phyloP scores from a whole-genome alignment of 768 basidiomycete species.

The Dioszegia crocea region DNA sequence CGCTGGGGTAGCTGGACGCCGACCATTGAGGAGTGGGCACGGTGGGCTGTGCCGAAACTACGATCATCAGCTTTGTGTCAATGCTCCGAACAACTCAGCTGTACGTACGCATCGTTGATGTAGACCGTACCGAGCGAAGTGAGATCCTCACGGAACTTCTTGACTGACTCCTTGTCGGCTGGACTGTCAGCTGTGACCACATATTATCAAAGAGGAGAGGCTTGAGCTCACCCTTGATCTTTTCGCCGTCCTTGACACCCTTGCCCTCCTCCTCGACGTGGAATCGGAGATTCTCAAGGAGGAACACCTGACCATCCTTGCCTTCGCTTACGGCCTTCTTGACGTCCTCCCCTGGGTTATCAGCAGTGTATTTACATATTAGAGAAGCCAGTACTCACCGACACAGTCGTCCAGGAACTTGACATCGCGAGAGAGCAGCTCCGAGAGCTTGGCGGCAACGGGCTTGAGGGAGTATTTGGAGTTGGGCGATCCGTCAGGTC shows the following conservation, averaged over 20 bases:
- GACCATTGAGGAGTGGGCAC: constrained; percentile 98
- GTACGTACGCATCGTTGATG: constrained; percentile 76
- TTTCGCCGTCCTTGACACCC: constrained; percentile 80
- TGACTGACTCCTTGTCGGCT: constrained; percentile 70
- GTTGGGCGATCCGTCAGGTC: constrained; percentile 86
- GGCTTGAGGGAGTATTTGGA: constrained; percentile 87
- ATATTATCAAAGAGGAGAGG: background rate
- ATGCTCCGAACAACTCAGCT: background rate
- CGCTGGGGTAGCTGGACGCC: constrained; percentile 87
- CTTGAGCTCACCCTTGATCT: constrained; percentile 65
- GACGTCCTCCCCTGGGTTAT: constrained; percentile 56
- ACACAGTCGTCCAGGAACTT: constrained; percentile 80
- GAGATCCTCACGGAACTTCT: constrained; percentile 78
- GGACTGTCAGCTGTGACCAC: constrained; percentile 4
- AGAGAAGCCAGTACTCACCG: constrained; percentile 51
- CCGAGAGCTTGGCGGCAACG: constrained; percentile 71
- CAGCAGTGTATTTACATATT: background rate
- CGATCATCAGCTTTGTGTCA: background rate
- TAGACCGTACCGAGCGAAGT: constrained; percentile 93
- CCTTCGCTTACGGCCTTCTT: constrained; percentile 71
- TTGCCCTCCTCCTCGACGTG: constrained; percentile 99
- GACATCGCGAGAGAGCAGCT: constrained; percentile 67
- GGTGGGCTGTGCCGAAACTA: constrained; percentile 90
- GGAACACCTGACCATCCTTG: constrained; percentile 60
- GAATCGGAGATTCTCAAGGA: constrained; percentile 97